Base-by-base conservation (phyloP, 176 grass and related monocot species). In the Rhipidocladum racemiflorum region DNA sequence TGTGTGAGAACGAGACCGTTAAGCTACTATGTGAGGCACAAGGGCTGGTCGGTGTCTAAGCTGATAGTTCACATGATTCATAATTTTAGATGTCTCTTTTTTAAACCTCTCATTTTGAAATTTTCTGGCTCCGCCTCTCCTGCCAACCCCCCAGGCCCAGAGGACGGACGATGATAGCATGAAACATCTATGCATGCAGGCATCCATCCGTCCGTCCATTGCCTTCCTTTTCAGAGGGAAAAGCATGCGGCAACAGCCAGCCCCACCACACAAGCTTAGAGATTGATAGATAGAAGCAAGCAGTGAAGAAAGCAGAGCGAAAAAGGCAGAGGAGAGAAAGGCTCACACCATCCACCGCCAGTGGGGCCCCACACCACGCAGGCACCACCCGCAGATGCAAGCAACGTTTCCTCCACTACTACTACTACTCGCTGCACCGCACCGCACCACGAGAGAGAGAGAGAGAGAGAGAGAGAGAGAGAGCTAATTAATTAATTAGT, bases 361-460 rank as follows among this genome's bases (percentile, higher is more conserved):
- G 8, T 1, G n/a, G 17, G 72, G 43, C 1, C 11, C 78, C 66
- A 20, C 57, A 9, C 49, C 49, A 53, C 18, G 2, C 50, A n/a
- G 18, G 13, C 71, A 61, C 54, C 61, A 1, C 12, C 16, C 61
- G 44, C 74, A 13, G 71, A 14, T 4, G 63, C n/a, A 23, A 71
- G 25, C 61, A 68, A 85, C 81, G 76, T 89, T 70, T 17, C 82
- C 40, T 75, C 70, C 87, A 64, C 68, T 79, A 36, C 0, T 15
- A 0, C 27, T 6, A 0, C 42, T 17, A 18, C 32, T 34, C 3
- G 4, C 32, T 34, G 32, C 32, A 3, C 68, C 3, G 21, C 60
- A 40, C 7, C 15, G 27, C 76, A 44, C 66, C 64, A n/a, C 29
- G 21, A 65, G 27, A 17, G 24, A 7, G 9, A 12, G 42, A 44